Evolutionary conservation across 805 yeast genomes (phyloP).

Genomic region (Starmera amethionina): DNA sequence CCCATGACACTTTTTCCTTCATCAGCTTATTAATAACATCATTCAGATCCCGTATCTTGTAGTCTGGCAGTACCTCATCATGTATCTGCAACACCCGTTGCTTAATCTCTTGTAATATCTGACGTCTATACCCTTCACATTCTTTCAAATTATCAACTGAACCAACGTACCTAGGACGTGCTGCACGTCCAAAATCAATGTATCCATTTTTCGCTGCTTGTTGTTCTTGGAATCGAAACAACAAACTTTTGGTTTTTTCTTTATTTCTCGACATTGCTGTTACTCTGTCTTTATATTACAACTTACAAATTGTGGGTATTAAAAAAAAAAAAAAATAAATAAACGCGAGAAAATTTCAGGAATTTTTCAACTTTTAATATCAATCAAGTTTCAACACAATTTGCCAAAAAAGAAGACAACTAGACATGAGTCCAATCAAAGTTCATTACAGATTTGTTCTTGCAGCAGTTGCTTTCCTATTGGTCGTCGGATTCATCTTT

Average conservation of each 20-base stretch:
- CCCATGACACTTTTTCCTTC: conserved; percentile 71
- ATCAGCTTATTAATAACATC: conserved; percentile 61
- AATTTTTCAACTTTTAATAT: too few relatives aligned
- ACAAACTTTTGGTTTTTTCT: conserved; percentile 66
- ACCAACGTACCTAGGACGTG: conserved; percentile 53
- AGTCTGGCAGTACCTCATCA: conserved; percentile 48
- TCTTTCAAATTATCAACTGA: conserved; percentile 45
- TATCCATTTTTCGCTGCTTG: conserved; percentile 52
- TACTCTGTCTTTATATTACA: background rate
- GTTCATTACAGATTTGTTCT: conserved; percentile 35
- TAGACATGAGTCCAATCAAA: background rate
- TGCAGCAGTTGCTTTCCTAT: conserved; percentile 40
- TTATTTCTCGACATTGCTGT: conserved; percentile 59
- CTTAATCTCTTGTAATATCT: conserved; percentile 55
- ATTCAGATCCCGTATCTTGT: conserved; percentile 61
- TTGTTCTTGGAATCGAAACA: conserved; percentile 55
- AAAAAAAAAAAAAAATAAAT: too few relatives aligned
- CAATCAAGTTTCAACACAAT: too few relatives aligned
- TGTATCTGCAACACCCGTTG: conserved; percentile 50
- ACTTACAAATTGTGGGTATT: background rate
- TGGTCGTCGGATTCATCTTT: conserved; percentile 39
- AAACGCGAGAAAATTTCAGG: too few relatives aligned
- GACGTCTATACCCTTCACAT: conserved; percentile 63
- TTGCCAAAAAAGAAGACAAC: background rate
- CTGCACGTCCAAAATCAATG: conserved; percentile 41